Evolutionary conservation across 441 rosid species (phyloP).

Genomic region (Eruca vesicaria): DNA sequence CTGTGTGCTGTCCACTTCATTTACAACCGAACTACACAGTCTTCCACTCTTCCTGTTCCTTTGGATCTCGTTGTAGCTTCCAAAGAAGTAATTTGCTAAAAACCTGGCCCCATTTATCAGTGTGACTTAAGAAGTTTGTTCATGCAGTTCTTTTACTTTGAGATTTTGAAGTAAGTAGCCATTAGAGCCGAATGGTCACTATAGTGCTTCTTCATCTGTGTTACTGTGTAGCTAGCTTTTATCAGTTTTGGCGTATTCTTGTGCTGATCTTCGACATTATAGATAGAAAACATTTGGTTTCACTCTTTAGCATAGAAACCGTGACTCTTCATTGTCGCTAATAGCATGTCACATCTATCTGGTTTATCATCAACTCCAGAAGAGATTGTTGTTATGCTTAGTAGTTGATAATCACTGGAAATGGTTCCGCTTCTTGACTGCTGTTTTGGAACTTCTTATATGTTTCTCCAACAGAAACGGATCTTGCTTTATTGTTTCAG

Average conservation of each 20-base stretch:
- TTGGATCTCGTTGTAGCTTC: neutral
- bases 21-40: neutral
- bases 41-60: neutral
- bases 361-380: neutral
- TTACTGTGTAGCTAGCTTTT: neutral
- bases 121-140: neutral
- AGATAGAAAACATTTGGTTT: neutral
- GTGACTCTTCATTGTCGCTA: no score
- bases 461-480: neutral
- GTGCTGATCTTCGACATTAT: neutral
- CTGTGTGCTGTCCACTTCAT: neutral
- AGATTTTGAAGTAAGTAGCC: slow-evolving; percentile 1
- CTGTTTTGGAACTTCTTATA: neutral
- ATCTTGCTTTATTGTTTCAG: slow-evolving; percentile 36
- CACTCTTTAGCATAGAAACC: neutral
- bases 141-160: neutral
- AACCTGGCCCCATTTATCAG: neutral
- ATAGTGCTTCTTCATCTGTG: slow-evolving; percentile 1
- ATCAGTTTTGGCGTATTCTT: slow-evolving; percentile 1
- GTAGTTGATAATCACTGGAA: neutral
- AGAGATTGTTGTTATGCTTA: neutral
- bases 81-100: neutral
- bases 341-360: neutral
- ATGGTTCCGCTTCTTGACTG: neutral
- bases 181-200: neutral